phyloP scores from a whole-genome alignment of 352 stramenopile species.

The Pythium aristosporum region DNA sequence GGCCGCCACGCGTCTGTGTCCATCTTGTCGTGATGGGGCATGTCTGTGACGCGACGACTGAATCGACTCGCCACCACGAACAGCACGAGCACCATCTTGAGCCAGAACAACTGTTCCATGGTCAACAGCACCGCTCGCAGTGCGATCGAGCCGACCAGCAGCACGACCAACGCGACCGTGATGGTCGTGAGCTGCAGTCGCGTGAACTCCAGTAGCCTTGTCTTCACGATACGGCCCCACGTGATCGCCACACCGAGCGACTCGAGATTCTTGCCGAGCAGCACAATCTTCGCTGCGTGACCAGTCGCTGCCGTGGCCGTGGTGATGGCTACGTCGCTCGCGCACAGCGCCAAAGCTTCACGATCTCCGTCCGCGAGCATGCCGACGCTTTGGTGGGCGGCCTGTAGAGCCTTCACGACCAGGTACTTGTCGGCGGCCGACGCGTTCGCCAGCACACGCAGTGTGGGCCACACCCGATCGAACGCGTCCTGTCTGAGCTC shows the following conservation, averaged over 20 bases:
- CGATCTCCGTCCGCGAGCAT: constrained; percentile 76
- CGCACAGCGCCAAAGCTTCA: constrained; percentile 61
- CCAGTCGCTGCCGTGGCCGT: no score
- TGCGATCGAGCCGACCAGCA: neutral
- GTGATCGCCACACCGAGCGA: neutral
- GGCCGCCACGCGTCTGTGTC: no score
- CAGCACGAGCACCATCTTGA: no score
- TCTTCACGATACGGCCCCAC: constrained; percentile 1
- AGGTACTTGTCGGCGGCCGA: constrained; percentile 88
- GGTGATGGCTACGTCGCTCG: constrained; percentile 75
- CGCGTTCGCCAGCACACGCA: constrained; percentile 89
- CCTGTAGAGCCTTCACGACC: constrained; percentile 85
- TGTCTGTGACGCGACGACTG: neutral
- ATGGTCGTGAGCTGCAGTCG: neutral
- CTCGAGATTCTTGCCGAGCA: neutral
- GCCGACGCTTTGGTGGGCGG: constrained; percentile 44
- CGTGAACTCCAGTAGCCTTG: neutral
- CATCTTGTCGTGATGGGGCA: neutral
- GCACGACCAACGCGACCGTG: neutral
- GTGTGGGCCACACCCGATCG: constrained; percentile 71
- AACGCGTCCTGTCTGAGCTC: constrained; percentile 63
- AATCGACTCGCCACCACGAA: neutral
- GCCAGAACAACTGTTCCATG: neutral
- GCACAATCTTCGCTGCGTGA: neutral
- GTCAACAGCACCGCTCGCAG: neutral